Percentiles rank a stretch among this genome's conserved stretches.
phyloP scores from a whole-genome alignment of 805 yeast genomes.

The Metschnikowia bowlesiae region DNA sequence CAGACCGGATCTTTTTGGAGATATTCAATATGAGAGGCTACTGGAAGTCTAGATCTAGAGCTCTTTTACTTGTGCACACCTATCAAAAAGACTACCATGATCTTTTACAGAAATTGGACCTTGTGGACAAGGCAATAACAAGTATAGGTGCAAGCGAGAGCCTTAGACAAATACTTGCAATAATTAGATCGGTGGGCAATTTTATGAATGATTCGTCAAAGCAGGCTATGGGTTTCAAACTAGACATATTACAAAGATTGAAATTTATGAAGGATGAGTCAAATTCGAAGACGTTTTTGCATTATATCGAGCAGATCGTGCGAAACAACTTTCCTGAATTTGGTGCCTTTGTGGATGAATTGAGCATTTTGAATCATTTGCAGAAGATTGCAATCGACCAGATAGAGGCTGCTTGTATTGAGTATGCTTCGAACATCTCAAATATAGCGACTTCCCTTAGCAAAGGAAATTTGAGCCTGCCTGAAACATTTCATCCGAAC shows the following conservation, averaged over 20 bases:
- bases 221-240: slow-evolving; percentile 88
- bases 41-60: slow-evolving; percentile 70
- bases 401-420: slow-evolving; percentile 65
- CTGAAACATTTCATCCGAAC: slow-evolving; percentile 72
- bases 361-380: slow-evolving; percentile 53
- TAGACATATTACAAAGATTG: slow-evolving; percentile 83
- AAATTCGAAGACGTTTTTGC: slow-evolving; percentile 83
- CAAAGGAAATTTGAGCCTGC: slow-evolving; percentile 81
- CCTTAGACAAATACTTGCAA: slow-evolving; percentile 69
- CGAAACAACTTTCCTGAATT: slow-evolving; percentile 79
- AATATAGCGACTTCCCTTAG: slow-evolving; percentile 73
- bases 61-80: slow-evolving; percentile 49
- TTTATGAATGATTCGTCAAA: slow-evolving; percentile 92
- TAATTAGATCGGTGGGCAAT: slow-evolving; percentile 89
- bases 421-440: slow-evolving; percentile 53
- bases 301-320: slow-evolving; percentile 87
- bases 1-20: slow-evolving; percentile 67
- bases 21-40: slow-evolving; percentile 64
- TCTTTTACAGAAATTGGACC: slow-evolving; percentile 48
- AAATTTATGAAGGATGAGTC: slow-evolving; percentile 87
- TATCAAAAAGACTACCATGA: slow-evolving; percentile 67
- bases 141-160: slow-evolving; percentile 62
- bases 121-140: slow-evolving; percentile 69
- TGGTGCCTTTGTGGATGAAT: slow-evolving; percentile 69
- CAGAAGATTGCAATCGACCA: slow-evolving; percentile 81